Evolutionary conservation across 2,329 filamentous ascomycete genomes (phyloP), one percentile per base, ranked within the genome.

Genomic region (Aspergillus sp.): DNA sequence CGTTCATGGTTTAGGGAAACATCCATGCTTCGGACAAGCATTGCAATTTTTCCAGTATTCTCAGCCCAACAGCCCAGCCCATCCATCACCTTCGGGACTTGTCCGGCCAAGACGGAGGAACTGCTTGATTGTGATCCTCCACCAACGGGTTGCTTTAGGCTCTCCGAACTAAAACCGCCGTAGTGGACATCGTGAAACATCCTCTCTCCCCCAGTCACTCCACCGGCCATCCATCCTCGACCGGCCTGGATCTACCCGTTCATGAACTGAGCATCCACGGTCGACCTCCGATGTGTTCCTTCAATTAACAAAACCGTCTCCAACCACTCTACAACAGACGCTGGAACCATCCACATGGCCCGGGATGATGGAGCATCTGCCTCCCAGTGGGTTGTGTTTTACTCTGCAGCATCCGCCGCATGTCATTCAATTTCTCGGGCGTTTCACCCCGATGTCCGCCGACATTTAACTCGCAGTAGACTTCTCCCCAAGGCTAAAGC

Each of bases 101-200:
- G 45, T 47, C 45, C 45, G 45, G 49, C 49, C 49, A 52, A 52
- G 44, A 14, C 49, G 49, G 49, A 52, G 44, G 20, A 47, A 52
- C 36, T 47, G 36, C 44, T 47, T 45, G 19, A 21, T 25, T 17
- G 17, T 42, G 42, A 31, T 4, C 16, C 13, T 17, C 31, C 21
- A 29, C 17, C 20, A 16, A 31, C 14, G 19, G 31, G 16, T 40
- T 19, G 21, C 11, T 16, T 41, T 45, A 45, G 29, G 25, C 32
- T 29, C 40, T 13, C 25, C 34, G 43, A 41, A n/a, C 49, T 47
- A 44, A 52, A 16, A 29, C 31, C 25, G n/a, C 50, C 20, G 36
- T 31, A 47, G 34, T 42, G 49, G 49, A 13, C 25, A 47, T 52
- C 49, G 13, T 47, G 44, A 47, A 52, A 52, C 50, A 47, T 36